Conservation (phyloP, 164 flowering plant genomes). For the Magnolia sinica region DNA sequence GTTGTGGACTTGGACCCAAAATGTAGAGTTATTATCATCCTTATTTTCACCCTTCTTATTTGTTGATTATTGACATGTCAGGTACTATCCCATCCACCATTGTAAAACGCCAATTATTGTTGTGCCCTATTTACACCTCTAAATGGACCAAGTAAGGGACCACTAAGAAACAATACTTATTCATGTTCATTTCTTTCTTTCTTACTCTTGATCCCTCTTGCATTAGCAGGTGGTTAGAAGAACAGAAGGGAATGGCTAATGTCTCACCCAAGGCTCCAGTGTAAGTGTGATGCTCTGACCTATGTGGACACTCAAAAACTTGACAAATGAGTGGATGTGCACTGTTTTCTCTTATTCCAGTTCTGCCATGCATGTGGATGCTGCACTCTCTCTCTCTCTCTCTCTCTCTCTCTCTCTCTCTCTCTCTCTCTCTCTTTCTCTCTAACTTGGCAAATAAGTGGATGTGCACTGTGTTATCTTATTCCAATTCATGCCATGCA, state of each 20-base stretch:
- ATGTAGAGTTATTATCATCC: no score
- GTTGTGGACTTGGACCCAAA: no score
- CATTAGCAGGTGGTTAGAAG: constrained; percentile 79
- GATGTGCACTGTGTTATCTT: no score
- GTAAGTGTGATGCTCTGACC: constrained; percentile 40
- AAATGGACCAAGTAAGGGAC: constrained; percentile 81
- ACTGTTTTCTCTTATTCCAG: background rate
- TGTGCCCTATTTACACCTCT: constrained; percentile 51
- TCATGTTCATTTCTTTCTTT: background rate
- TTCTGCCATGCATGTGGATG: no score
- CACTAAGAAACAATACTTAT: background rate
- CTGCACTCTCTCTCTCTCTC: no score
- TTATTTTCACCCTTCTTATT: no score
- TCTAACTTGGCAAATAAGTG: no score
- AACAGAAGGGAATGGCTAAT: constrained; percentile 83
- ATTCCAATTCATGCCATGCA: no score
- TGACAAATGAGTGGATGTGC: background rate
- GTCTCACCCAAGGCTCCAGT: constrained; percentile 86
- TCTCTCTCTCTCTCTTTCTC: no score
- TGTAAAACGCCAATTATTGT: background rate
- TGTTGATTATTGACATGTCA: constrained; percentile 10
- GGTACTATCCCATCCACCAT: no score
- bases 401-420: no score
- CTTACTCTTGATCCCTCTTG: constrained; percentile 2
- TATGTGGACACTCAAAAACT: background rate